Conservation (phyloP, 257 asterid species). For the Eucommia ulmoides region DNA sequence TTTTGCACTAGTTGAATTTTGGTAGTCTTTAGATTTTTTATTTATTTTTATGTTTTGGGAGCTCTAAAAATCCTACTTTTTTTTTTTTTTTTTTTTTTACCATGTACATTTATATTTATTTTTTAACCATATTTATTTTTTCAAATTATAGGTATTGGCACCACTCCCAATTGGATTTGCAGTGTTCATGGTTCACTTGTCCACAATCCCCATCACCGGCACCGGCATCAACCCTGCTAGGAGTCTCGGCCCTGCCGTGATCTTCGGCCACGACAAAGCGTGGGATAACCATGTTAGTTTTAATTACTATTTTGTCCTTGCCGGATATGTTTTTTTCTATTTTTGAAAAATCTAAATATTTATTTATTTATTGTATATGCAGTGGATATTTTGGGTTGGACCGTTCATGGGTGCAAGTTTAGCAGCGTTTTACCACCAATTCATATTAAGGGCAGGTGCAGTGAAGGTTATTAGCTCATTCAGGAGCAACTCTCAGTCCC, state of each 20-base stretch:
- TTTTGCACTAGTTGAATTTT: too few species aligned
- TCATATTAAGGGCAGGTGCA: background rate
- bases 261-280: background rate
- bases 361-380: background rate
- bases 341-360: too few species aligned
- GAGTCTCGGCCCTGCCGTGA: background rate
- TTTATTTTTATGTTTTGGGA: too few species aligned
- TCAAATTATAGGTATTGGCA: background rate
- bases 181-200: background rate
- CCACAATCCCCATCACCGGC: background rate
- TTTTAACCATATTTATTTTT: too few species aligned
- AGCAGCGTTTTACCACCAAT: background rate
- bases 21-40: too few species aligned
- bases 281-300: background rate
- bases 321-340: background rate
- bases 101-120: too few species aligned
- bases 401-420: background rate
- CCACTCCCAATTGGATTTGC: background rate
- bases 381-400: background rate
- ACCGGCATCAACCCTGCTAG: background rate
- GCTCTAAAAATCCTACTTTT: too few species aligned
- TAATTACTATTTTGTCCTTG: too few species aligned
- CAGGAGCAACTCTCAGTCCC: too few species aligned
- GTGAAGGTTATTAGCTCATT: too few species aligned
- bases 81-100: too few species aligned